Evolutionary conservation across 371 early-diverging fungal genomes (phyloP), one percentile per base, ranked within the genome.

Genomic region (Capillidium heterosporum): DNA sequence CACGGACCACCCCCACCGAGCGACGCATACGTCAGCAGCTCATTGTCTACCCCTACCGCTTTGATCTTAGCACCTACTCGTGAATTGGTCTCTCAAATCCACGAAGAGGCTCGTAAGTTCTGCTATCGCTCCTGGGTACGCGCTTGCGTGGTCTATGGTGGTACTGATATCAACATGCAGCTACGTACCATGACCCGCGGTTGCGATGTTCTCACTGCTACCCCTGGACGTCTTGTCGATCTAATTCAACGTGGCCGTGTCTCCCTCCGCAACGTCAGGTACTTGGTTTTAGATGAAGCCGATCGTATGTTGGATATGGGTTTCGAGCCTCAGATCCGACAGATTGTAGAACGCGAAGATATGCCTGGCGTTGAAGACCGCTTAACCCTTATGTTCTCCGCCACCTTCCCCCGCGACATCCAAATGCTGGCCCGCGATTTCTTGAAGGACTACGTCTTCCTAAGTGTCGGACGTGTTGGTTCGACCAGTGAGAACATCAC

Each of bases 231-330:
- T 57, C 78, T 99, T 41, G 87, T 91, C 11, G 98, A 98, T 65
- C 70, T 98, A 60, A 74, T 99, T 32, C 95, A 95, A 67, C 87
- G 95, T 54, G 85, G 85, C 13, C 80, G 82, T 48, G 69, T 96
- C 41, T 85, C 87, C 29, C 77, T 95, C 29, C 65, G 74, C 35
- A 75, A 76, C 53, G 75, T 93, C 61, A 73, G 77, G 52, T 94
- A 88, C 64, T 71, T 99, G 31, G 92, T 99, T 4, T 71, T 99
- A 21, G 99, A 99, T 67, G 99, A 99, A 72, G 99, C 99, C 24
- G 99, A 99, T 72, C 86, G 98, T 60, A 92, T 97, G 91, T 77
- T 96, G 42, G 99, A 99, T 65, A 97, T 95, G 95, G 99, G 99
- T 56, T 98, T 99, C 72, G 97, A 96, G 68, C 91, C 93, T 32